Base-by-base conservation (phyloP, 768 basidiomycete species). In the Kondoa subrosea region DNA sequence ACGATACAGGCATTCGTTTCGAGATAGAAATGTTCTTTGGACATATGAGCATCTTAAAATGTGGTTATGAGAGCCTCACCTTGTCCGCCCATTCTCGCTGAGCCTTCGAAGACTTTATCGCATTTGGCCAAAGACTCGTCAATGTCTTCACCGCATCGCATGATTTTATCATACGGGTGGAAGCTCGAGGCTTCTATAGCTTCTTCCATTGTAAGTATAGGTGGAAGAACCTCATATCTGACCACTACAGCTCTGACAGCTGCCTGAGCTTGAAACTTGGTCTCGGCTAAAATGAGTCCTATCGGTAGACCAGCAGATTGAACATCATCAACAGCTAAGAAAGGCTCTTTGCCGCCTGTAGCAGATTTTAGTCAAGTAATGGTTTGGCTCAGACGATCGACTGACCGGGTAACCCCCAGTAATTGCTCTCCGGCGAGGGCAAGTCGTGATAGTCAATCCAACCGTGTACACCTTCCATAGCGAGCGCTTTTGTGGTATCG, bases 171-270 rank as follows among this genome's bases (percentile, higher is more conserved):
- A 16, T 29, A 66, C 2, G 57, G 57, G 61, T 71, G 66, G 56
- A 57, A 66, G 62, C 66, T 71, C 64, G 14, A 14, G 3, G 61
- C 61, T 63, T 63, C 61, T 14, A 63, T 63, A 26, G 71, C 71
- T 27, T 75, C 72, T 57, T 73, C 73, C 58, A 75, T 70, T 1
- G 73, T 73, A 3, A 75, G 60, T 16, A 75, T 30, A 25, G 57
- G 65, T n/a, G 74, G 73, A 33, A 75, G 56, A 30, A 72, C 72
- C 57, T 75, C 70, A 64, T 75, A 75, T 61, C 70, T 67, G 61
- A 75, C 40, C 57, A 65, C 67, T 65, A 75, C 73, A 15, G 66
- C 64, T 30, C 68, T 15, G 3, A 71, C 74, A 1, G 72, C 74
- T 25, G 70, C 69, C 59, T 73, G 71, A 2, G 74, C 74, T 32